Evolutionary conservation across 495 filamentous ascomycete species (phyloP), one percentile per base, ranked within the genome.

Genomic region (Gamarada debralockiae): DNA sequence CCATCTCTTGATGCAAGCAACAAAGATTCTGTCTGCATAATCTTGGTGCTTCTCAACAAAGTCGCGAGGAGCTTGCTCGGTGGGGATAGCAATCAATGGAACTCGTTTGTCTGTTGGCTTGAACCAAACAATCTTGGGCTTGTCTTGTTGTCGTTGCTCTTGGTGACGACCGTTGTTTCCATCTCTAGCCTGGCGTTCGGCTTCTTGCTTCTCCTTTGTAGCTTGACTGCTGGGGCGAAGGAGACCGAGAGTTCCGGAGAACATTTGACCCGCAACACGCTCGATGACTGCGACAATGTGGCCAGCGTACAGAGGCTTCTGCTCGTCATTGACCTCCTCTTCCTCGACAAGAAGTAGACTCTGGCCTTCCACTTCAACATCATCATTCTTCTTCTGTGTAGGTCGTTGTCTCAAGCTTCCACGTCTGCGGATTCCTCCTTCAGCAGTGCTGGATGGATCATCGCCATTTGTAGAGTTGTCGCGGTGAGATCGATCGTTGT

Each of bases 61-160:
- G 73, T 97, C 93, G 15, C 90, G 85, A 2, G 93, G 93, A 9
- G 93, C 93, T 68, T 98, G 93, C 69, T 98, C 93, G 5, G 93
- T 98, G 9, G 93, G 93, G 55, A 98, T 98, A 34, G 93, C 93
- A 67, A 98, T 97, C 58, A 98, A 73, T 55, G 95, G 93, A 39
- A 98, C 93, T 61, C 93, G 88, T 78, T 98, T 98, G 57, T 98
- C 93, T 1, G 93, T 98, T 50, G 93, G 93, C 76, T 98, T 98
- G 77, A 98, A 98, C 93, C 93, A 98, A 27, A 98, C 93, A 71
- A 98, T 98, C 83, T 98, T 98, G 34, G 93, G 93, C 71, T 96
- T 97, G 48, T 98, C 95, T 67, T 90, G 91, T 51, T 90, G 84
- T 43, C 92, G 85, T 46, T 68, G 70, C 25, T 87, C 86, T 48